These are phyloP conservation scores for Penicillium palitans DNA, from an alignment of 2,329 filamentous ascomycete species.

Conservation along the genomic window DNA sequence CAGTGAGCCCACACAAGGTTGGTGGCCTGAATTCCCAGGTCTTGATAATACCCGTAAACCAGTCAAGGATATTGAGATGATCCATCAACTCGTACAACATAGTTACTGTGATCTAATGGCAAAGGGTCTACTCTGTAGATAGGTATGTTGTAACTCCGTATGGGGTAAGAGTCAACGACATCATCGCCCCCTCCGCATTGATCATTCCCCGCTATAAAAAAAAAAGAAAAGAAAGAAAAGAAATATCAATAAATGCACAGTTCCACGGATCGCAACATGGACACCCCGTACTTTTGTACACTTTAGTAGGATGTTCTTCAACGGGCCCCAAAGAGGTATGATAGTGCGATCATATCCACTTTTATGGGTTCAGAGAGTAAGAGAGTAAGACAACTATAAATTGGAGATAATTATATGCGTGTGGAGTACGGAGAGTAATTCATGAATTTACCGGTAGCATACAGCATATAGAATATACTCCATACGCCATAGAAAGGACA, in stretches of 20 bases:
- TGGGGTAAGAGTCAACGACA: slow-evolving; percentile 33
- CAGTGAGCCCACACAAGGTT: background rate
- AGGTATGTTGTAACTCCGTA: background rate
- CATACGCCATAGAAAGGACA: background rate
- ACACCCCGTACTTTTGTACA: background rate
- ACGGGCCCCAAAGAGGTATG: background rate
- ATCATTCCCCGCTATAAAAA: slow-evolving; percentile 16
- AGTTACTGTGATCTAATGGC: background rate
- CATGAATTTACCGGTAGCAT: no score
- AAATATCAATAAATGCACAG: slow-evolving; percentile 10
- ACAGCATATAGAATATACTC: background rate
- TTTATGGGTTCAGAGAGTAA: background rate
- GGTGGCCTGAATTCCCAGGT: background rate
- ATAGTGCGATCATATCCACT: slow-evolving; percentile 1
- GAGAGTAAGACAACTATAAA: background rate
- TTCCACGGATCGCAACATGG: slow-evolving; percentile 7
- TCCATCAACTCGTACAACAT: background rate
- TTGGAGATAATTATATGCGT: background rate
- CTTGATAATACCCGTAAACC: background rate
- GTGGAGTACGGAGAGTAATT: background rate
- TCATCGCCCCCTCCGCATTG: slow-evolving; percentile 26
- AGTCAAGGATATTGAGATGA: background rate
- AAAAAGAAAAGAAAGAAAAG: background rate
- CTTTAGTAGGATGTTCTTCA: slow-evolving; percentile 16
- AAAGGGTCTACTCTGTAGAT: no score